Evolutionary conservation across 108 stramenopile species (phyloP).

Genomic region (Mayamaea pseudoterrestris): DNA sequence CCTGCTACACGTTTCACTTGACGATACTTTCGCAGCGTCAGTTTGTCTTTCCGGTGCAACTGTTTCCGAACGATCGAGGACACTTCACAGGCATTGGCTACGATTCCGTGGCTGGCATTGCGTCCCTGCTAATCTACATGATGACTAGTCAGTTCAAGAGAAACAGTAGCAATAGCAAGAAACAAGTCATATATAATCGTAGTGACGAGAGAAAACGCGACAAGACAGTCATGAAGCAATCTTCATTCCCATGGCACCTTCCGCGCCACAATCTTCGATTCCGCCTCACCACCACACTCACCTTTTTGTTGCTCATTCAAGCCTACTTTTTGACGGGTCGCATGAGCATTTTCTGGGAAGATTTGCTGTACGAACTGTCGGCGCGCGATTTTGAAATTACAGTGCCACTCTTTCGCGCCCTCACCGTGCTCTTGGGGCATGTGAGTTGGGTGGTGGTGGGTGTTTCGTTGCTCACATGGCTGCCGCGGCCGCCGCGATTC

Average conservation of each 20-base stretch:
- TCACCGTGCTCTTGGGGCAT: slow-evolving; percentile 81
- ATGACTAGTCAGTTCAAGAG: not conserved
- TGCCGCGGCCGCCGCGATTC: slow-evolving; percentile 61
- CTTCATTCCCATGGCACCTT: slow-evolving; percentile 32
- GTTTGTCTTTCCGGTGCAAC: slow-evolving; percentile 70
- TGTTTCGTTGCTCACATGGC: slow-evolving; percentile 34
- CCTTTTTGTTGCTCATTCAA: slow-evolving; percentile 38
- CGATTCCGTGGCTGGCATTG: slow-evolving; percentile 70
- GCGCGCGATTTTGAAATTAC: slow-evolving; percentile 52
- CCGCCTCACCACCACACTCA: slow-evolving; percentile 19
- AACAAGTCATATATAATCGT: not conserved
- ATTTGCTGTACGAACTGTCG: slow-evolving; percentile 52
- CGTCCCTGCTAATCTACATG: slow-evolving; percentile 17
- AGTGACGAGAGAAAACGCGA: not conserved
- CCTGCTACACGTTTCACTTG: slow-evolving; percentile 53
- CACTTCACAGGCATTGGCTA: slow-evolving; percentile 71
- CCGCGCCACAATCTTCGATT: slow-evolving; percentile 5
- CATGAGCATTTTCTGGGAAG: slow-evolving; percentile 62
- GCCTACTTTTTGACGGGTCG: slow-evolving; percentile 74
- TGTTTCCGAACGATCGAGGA: slow-evolving; percentile 55
- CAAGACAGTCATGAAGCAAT: slow-evolving; percentile 1
- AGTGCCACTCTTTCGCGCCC: slow-evolving; percentile 70
- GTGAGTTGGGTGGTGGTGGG: slow-evolving; percentile 73
- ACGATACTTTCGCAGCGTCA: slow-evolving; percentile 54
- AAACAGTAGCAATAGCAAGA: not conserved